A percentile compares a stretch with the other conserved stretches of the same genome.
These are phyloP conservation scores for Saccharomycopsis olivae DNA, from an alignment of 805 yeast species.

Conservation along the genomic window DNA sequence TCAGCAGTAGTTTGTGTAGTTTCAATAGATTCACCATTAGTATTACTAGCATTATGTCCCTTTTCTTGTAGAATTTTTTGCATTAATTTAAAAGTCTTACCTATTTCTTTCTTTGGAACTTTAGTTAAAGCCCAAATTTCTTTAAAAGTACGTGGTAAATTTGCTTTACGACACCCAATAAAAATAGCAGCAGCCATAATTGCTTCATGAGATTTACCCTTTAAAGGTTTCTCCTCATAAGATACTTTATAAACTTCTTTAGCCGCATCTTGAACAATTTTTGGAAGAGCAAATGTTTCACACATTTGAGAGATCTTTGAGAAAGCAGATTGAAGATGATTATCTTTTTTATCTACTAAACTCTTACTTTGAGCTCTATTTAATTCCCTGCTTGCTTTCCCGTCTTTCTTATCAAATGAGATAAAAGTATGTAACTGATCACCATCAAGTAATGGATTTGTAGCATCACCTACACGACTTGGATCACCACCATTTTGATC, in stretches of 20 bases:
- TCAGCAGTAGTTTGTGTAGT: conserved; percentile 88
- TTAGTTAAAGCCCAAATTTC: conserved; percentile 93
- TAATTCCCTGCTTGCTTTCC: conserved; percentile 79
- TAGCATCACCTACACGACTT: conserved; percentile 97
- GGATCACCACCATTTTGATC: conserved; percentile 98
- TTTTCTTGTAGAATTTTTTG: conserved; percentile 49
- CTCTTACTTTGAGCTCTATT: conserved; percentile 83
- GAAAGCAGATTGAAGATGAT: conserved; percentile 80
- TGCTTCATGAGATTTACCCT: conserved; percentile 87
- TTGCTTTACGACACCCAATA: conserved; percentile 89
- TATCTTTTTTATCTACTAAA: conserved; percentile 78
- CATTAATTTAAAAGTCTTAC: conserved; percentile 80
- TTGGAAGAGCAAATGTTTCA: conserved; percentile 91
- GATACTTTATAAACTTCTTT: conserved; percentile 91
- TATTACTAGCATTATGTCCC: conserved; percentile 23
- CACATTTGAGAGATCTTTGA: conserved; percentile 91
- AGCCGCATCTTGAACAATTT: conserved; percentile 94
- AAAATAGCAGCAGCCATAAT: conserved; percentile 95
- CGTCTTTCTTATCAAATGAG: conserved; percentile 76
- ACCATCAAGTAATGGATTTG: conserved; percentile 83
- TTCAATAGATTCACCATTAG: conserved; percentile 34
- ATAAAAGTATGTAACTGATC: conserved; percentile 90
- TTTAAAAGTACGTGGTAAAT: conserved; percentile 88
- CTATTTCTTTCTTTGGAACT: conserved; percentile 91
- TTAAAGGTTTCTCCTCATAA: conserved; percentile 72